A percentile compares a stretch with the other conserved stretches of the same genome.
Evolutionary conservation across 225 moss, liverwort and hornwort species (phyloP).

Genomic region (Lunularia cruciata): DNA sequence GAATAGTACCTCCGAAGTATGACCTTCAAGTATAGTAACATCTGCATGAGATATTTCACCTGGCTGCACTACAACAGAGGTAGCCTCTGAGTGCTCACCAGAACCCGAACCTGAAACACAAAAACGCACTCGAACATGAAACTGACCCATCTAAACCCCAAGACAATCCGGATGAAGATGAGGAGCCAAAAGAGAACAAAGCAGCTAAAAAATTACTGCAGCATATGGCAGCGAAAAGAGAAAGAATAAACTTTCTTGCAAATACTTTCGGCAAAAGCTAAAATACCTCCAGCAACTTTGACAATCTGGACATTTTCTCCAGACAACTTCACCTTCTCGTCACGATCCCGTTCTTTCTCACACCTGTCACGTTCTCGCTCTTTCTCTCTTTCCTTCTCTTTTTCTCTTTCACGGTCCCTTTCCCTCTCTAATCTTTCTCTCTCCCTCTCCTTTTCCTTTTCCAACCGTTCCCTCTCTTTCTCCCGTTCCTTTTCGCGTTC

Average conservation of each 20-base stretch:
- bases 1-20: slow-evolving; percentile 98
- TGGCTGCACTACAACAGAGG: slow-evolving; percentile 50
- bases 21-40: slow-evolving; percentile 90
- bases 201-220: background rate
- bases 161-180: background rate
- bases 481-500: slow-evolving; percentile 78
- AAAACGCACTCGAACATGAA: too few relatives aligned
- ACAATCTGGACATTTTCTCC: slow-evolving; percentile 48
- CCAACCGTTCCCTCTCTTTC: slow-evolving; percentile 68
- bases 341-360: slow-evolving; percentile 71
- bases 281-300: slow-evolving; percentile 30
- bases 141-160: too few relatives aligned
- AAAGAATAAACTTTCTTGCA: background rate
- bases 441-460: slow-evolving; percentile 81
- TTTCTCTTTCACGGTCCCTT: slow-evolving; percentile 80
- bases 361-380: slow-evolving; percentile 81
- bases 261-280: slow-evolving; percentile 26
- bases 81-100: slow-evolving; percentile 63
- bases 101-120: slow-evolving; percentile 32
- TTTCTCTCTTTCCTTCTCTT: slow-evolving; percentile 87
- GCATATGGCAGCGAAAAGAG: background rate
- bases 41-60: slow-evolving; percentile 87
- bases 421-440: slow-evolving; percentile 80
- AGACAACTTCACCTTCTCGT: slow-evolving; percentile 56
- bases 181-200: background rate